Evolutionary conservation across 257 asterid genomes (phyloP), one percentile per base, ranked within the genome.

Genomic region (Plantago elongata): DNA sequence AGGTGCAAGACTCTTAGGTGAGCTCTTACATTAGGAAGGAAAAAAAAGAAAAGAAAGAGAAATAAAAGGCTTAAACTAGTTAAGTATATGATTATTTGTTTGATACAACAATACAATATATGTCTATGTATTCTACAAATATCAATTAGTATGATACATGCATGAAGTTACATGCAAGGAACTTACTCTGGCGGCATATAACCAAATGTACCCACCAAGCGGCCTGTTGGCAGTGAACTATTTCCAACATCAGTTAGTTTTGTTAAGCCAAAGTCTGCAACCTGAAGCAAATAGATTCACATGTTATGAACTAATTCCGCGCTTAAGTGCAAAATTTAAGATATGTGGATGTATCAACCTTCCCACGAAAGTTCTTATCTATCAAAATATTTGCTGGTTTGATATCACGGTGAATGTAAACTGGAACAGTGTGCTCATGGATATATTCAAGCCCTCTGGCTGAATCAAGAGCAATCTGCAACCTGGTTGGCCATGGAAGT

Each of bases 101-200:
- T 22, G 27, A 22, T 22, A 22, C 2, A 22, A 22, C 2, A 34
- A 34, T 34, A 34, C 40, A 34, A 7, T 34, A 7, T 34, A 34
- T 34, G 5, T 34, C 40, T 1, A 34, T 34, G 40, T 34, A 34
- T 7, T 34, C 40, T 34, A 34, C 5, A 34, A 34, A 34, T 18
- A 54, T 29, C 3, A 27, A 27, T 5, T 40, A 54, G 38, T 5
- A 12, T 15, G 13, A 54, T 13, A 13, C 15, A 57, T 1, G 1
- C 40, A 56, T 64, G 12, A 69, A 66, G 78, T 45, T 15, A 13
- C 15, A 27, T 15, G 14, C 15, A 27, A 13, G 57, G 54, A 51
- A 72, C 95, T 79, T 84, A 91, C 98, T 91, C 98, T 9, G 98
- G 98, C 51, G 97, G 97, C 95, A 91, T 91, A 82, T 91, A 91